Base-by-base conservation (phyloP, 805 yeast species). In the Candida broadrunensis region DNA sequence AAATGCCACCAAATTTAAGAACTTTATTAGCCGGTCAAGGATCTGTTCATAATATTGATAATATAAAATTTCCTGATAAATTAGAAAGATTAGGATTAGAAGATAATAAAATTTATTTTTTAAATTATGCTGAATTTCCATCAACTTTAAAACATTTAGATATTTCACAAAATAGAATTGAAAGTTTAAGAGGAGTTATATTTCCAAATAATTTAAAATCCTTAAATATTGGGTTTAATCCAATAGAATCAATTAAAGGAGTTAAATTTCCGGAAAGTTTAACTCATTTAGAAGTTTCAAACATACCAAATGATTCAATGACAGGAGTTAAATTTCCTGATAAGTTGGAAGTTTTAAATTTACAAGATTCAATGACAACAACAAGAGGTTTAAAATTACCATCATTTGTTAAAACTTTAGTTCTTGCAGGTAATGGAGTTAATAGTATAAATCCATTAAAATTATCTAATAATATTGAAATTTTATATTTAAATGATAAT, bases 311-410 rank as follows among this genome's bases (percentile, higher is more conserved):
- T 45, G 75, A 70, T 46, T 60, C 71, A 8, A 70, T 70, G 75
- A 63, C 73, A 0, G 73, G 75, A 1, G 60, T 70, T n/a, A 70
- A 66, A 43, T 68, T 70, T 38, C 75, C 75, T 1, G 75, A 70
- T 39, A 57, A 51, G 54, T 48, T 64, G 23, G 49, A 50, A 17
- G 56, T 54, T 2, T 58, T 70, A 37, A 70, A 70, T 43, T 48
- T 70, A 11, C 74, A 69, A 47, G 65, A 64, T 38, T 65, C 73
- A 2, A 70, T 70, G 74, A 67, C 73, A 5, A 68, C 58, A 44
- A 69, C 73, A 1, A 49, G 75, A 37, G 75, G 75, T 0, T 52
- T 70, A 24, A 70, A 69, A 44, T 47, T 70, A 24, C 73, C 74
- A 1, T 54, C 59, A 17, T 47, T 42, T 19, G 45, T 70, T 16